Percentiles rank a stretch among this genome's conserved stretches.
Evolutionary conservation across 805 yeast species (phyloP).

Genomic region (Starmerella floris): DNA sequence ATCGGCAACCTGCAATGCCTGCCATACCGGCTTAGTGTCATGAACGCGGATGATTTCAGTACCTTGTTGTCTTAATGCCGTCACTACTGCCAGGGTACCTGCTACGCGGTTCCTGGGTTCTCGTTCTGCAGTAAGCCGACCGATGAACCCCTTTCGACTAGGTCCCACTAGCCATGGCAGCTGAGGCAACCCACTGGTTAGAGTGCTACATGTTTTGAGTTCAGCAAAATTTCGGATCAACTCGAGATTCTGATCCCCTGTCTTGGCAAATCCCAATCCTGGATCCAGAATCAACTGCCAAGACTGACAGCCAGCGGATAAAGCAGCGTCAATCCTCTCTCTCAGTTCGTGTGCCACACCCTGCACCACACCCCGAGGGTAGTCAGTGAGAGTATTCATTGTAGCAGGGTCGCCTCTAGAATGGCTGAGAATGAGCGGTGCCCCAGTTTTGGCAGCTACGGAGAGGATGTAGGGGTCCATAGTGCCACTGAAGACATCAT

Average conservation of each 20-base stretch:
- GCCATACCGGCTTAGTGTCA: slow-evolving; percentile 50
- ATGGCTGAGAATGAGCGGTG: slow-evolving; percentile 73
- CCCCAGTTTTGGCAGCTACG: slow-evolving; percentile 50
- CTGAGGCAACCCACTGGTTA: slow-evolving; percentile 24
- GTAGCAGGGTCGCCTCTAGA: slow-evolving; percentile 68
- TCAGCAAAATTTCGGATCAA: slow-evolving; percentile 35
- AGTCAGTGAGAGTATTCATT: slow-evolving; percentile 50
- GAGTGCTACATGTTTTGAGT: slow-evolving; percentile 21
- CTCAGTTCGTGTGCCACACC: slow-evolving; percentile 57
- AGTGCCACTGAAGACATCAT: slow-evolving; percentile 75
- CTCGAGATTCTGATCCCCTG: slow-evolving; percentile 51
- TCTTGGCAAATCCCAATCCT: slow-evolving; percentile 93
- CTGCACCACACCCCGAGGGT: slow-evolving; percentile 36
- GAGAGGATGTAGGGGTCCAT: slow-evolving; percentile 54
- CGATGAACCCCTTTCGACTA: slow-evolving; percentile 78
- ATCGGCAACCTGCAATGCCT: slow-evolving; percentile 52
- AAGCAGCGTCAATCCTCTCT: slow-evolving; percentile 42
- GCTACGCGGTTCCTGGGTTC: slow-evolving; percentile 49
- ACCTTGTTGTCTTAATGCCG: slow-evolving; percentile 59
- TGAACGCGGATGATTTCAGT: slow-evolving; percentile 81
- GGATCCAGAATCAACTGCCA: slow-evolving; percentile 94
- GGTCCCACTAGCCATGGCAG: slow-evolving; percentile 73
- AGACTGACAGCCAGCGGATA: slow-evolving; percentile 50
- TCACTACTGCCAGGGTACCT: slow-evolving; percentile 65
- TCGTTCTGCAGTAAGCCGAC: slow-evolving; percentile 48